Percentiles rank a stretch among this genome's conserved stretches.
These are phyloP conservation scores for Coniochaeta sp. DNA, from an alignment of 2,329 filamentous ascomycete genomes.

Conservation along the genomic window DNA sequence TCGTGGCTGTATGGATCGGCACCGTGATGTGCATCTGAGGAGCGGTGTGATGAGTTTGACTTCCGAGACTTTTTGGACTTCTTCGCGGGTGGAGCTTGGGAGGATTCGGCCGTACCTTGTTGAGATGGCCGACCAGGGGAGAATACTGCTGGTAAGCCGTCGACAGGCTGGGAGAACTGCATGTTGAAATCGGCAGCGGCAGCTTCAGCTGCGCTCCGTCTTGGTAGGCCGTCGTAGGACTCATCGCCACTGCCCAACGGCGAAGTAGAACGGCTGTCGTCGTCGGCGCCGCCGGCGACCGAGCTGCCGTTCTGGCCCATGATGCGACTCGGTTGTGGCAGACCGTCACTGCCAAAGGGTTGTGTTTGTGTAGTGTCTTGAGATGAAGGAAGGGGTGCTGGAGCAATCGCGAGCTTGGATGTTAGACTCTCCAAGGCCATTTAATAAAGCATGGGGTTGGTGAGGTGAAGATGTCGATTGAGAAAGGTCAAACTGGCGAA, in stretches of 20 bases:
- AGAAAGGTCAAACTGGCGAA: too few species aligned
- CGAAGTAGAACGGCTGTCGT: neutral
- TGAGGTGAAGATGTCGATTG: too few species aligned
- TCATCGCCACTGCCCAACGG: neutral
- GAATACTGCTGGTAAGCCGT: neutral
- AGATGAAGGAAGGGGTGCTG: too few species aligned
- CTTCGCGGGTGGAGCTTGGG: neutral
- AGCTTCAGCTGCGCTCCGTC: conserved; percentile 15
- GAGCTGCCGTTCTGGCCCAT: neutral
- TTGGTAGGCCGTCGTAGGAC: neutral
- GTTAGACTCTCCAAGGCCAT: too few species aligned
- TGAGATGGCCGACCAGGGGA: too few species aligned
- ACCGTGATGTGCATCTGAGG: neutral
- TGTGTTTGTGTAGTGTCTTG: too few species aligned
- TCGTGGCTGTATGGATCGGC: neutral
- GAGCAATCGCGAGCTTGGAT: too few species aligned
- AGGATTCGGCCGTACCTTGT: too few species aligned
- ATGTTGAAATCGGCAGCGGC: conserved; percentile 18
- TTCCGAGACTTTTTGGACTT: neutral
- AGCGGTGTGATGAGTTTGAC: neutral
- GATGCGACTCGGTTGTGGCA: neutral
- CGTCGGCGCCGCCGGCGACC: neutral
- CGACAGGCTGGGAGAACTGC: conserved; percentile 11
- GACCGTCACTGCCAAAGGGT: too few species aligned
- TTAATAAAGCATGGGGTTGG: too few species aligned